Evolutionary conservation across 495 filamentous ascomycete species (phyloP).

Genomic region (Hypomontagnella monticulosa): DNA sequence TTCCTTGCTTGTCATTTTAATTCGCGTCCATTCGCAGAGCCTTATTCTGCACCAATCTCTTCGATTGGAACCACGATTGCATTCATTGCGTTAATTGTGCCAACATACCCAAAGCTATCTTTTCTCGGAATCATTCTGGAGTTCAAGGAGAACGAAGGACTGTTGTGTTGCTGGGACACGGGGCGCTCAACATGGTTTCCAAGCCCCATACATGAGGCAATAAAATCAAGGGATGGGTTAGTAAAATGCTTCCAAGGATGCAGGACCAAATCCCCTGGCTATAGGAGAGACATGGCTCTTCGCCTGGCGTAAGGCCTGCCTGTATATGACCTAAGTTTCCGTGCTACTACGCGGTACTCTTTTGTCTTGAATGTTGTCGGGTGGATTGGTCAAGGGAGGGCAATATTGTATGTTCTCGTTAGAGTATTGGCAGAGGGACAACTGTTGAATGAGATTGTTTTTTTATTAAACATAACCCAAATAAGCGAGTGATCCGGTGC

Average conservation of each 20-base stretch:
- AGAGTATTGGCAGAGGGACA: slow-evolving; percentile 33
- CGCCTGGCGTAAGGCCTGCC: slow-evolving; percentile 12
- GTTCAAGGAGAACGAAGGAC: slow-evolving; percentile 34
- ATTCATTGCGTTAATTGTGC: slow-evolving; percentile 25
- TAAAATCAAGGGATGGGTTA: slow-evolving; percentile 26
- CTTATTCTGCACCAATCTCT: slow-evolving; percentile 13
- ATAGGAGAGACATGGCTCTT: slow-evolving; percentile 21
- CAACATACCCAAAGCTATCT: slow-evolving; percentile 31
- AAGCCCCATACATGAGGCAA: not conserved
- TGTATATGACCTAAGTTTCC: slow-evolving; percentile 20
- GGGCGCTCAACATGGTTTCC: slow-evolving; percentile 15
- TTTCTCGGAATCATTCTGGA: slow-evolving; percentile 41
- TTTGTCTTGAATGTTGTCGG: slow-evolving; percentile 36
- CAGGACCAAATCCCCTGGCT: slow-evolving; percentile 12
- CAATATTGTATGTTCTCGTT: slow-evolving; percentile 33
- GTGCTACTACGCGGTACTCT: slow-evolving; percentile 14
- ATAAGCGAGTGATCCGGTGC: not conserved
- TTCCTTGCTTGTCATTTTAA: slow-evolving; percentile 34
- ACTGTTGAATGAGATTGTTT: slow-evolving; percentile 42
- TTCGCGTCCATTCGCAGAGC: slow-evolving; percentile 31
- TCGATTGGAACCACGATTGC: slow-evolving; percentile 23
- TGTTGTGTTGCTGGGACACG: slow-evolving; percentile 22
- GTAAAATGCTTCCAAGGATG: slow-evolving; percentile 21
- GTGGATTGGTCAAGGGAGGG: slow-evolving; percentile 31
- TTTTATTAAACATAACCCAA: slow-evolving; percentile 17